These are phyloP conservation scores for Beauveria sp. DNA, from an alignment of 2,329 filamentous ascomycete species.

Conservation along the genomic window DNA sequence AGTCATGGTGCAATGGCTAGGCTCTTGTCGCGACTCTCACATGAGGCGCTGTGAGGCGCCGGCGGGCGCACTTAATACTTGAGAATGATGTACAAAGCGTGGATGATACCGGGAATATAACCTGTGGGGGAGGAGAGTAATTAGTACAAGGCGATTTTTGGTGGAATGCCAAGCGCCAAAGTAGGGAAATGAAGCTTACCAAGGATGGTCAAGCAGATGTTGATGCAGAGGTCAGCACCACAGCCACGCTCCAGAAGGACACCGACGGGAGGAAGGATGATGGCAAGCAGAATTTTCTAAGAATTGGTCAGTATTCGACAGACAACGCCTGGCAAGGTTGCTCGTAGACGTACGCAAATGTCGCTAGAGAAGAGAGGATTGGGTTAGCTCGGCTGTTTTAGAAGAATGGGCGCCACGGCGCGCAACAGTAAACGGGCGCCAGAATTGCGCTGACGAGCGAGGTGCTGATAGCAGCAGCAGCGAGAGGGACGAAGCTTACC, in stretches of 20 bases:
- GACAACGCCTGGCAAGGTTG: background rate
- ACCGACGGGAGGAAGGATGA: slow-evolving; percentile 82
- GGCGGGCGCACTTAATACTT: slow-evolving; percentile 56
- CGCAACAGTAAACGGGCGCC: background rate
- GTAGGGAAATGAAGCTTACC: slow-evolving; percentile 29
- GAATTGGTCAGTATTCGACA: slow-evolving; percentile 38
- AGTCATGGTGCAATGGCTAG: background rate
- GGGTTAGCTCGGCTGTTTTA: background rate
- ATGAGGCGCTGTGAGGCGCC: background rate
- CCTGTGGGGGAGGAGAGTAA: slow-evolving; percentile 21
- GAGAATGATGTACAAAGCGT: slow-evolving; percentile 88
- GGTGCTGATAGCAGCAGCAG: background rate
- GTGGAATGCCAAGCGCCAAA: background rate
- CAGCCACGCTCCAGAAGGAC: slow-evolving; percentile 93
- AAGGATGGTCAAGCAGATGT: slow-evolving; percentile 78
- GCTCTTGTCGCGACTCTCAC: slow-evolving; percentile 4
- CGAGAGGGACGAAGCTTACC: slow-evolving; percentile 31
- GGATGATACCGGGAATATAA: slow-evolving; percentile 76
- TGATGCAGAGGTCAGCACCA: slow-evolving; percentile 81
- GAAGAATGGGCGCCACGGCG: background rate
- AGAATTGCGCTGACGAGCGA: background rate
- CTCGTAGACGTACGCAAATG: slow-evolving; percentile 5
- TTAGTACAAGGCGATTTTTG: background rate
- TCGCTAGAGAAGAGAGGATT: background rate
- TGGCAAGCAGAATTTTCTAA: slow-evolving; percentile 72